Percentiles rank a stretch among this genome's conserved stretches.
These are phyloP conservation scores for Pichia thaimueangensis DNA, from an alignment of 805 yeast species.

Conservation along the genomic window DNA sequence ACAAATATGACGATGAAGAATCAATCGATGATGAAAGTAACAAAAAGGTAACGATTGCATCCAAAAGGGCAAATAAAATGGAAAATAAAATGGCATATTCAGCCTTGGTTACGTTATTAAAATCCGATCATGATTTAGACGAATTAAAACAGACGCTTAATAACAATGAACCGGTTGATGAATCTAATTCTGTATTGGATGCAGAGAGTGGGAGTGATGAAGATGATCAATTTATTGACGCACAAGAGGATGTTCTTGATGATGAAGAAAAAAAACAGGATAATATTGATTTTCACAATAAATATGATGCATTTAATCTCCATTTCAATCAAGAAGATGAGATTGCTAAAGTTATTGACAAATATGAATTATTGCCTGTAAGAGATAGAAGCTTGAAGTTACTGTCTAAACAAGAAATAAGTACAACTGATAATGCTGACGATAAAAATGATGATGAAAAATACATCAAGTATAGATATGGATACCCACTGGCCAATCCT, in stretches of 20 bases:
- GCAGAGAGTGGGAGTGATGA: slow-evolving; percentile 24
- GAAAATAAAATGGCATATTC: slow-evolving; percentile 26
- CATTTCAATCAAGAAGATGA: slow-evolving; percentile 59
- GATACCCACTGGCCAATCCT: slow-evolving; percentile 12
- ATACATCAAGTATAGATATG: slow-evolving; percentile 31
- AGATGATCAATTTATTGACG: slow-evolving; percentile 15
- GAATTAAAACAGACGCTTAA: slow-evolving; percentile 3
- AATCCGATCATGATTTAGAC: slow-evolving; percentile 17
- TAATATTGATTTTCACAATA: slow-evolving; percentile 23
- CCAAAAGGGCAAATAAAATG: slow-evolving; percentile 11
- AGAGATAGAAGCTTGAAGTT: slow-evolving; percentile 7
- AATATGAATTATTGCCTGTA: slow-evolving; percentile 21
- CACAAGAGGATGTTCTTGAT: slow-evolving; percentile 23
- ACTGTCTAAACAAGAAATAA: slow-evolving; percentile 19
- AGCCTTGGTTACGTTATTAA: slow-evolving; percentile 25
- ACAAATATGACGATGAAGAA: slow-evolving; percentile 24
- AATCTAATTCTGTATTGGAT: slow-evolving; percentile 18
- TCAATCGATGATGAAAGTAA: slow-evolving; percentile 11
- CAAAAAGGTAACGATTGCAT: slow-evolving; percentile 17
- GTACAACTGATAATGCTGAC: not conserved
- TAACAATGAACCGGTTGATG: slow-evolving; percentile 1
- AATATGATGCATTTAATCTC: slow-evolving; percentile 62
- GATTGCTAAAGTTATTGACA: slow-evolving; percentile 28
- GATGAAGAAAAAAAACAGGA: slow-evolving; percentile 35
- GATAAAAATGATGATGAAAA: slow-evolving; percentile 16